Base-by-base conservation (phyloP, 163 green algal species). In the Chlorella variabilis region DNA sequence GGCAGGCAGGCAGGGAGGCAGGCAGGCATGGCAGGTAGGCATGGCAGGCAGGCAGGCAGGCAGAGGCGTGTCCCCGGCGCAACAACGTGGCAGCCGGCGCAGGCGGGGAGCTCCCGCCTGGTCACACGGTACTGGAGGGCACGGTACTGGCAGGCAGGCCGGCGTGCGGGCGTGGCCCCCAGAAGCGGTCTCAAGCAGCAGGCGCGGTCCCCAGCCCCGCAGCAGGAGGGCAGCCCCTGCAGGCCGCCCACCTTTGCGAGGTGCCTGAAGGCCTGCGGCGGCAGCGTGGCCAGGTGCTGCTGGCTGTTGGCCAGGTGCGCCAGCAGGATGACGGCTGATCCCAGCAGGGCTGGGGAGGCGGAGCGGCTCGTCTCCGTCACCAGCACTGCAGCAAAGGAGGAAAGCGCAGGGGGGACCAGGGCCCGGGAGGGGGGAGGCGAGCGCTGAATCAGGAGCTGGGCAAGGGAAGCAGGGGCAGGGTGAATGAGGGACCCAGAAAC, bases 251-350 rank as follows among this genome's bases (percentile, higher is more conserved):
- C 39, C 51, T 81, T 75, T 18, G 71, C 73, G 9, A 88, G 65
- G 49, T 68, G 58, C 38, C 89, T 88, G 41, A 95, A 62, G 0
- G 90, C 86, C 54, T 84, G 83, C 4, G 69, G 63, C 0, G 89
- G 86, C 4, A 96, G 83, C 20, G 36, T 36, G 1, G 3, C 39
- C 3, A 93, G 66, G 21, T 90, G 74, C 29, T 83, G 79, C 81
- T 96, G 92, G n/a, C 83, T 92, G 34, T 80, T 71, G 11, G 90
- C 87, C 68, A 94, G 67, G 76, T 94, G 87, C 0, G 89, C 84
- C 56, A 93, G 68, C 63, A 95, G 61, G 71, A 93, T 84, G 42
- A 94, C 63, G 18, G 75, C 73, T 5, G 84, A 59, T 68, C 73
- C 33, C 39, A 85, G 51, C 39, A 56, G 65, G 20, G 34, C 65